Evolutionary conservation across 768 basidiomycete species (phyloP).

Genomic region (Pleurotus citrinopileatus): DNA sequence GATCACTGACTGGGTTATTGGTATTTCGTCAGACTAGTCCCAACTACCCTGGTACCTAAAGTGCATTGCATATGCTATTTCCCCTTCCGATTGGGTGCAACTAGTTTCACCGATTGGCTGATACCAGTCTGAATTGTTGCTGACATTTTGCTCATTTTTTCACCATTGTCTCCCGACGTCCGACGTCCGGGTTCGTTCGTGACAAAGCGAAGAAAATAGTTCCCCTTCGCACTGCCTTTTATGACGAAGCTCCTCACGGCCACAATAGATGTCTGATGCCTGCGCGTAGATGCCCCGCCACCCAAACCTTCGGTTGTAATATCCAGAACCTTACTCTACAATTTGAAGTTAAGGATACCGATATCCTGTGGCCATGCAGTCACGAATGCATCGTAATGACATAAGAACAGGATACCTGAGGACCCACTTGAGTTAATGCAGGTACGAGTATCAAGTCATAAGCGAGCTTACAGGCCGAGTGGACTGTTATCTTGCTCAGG

Average conservation of each 20-base stretch:
- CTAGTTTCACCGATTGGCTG: constrained; percentile 2
- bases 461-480: background rate
- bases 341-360: background rate
- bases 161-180: background rate
- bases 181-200: background rate
- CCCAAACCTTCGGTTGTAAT: no score
- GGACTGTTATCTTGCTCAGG: background rate
- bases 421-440: background rate
- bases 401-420: background rate
- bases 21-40: background rate
- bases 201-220: background rate
- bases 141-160: constrained; percentile 10
- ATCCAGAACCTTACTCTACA: background rate
- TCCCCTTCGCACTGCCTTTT: background rate
- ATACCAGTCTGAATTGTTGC: constrained; percentile 2
- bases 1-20: background rate
- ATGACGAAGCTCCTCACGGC: no score
- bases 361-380: background rate
- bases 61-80: background rate
- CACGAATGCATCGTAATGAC: background rate
- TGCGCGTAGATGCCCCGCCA: no score
- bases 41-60: background rate
- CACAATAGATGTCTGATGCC: no score
- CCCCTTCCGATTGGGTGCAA: background rate
- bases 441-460: constrained; percentile 9